Evolutionary conservation across 2,329 filamentous ascomycete genomes (phyloP), one percentile per base, ranked within the genome.

Genomic region (Metarhizium humberi): DNA sequence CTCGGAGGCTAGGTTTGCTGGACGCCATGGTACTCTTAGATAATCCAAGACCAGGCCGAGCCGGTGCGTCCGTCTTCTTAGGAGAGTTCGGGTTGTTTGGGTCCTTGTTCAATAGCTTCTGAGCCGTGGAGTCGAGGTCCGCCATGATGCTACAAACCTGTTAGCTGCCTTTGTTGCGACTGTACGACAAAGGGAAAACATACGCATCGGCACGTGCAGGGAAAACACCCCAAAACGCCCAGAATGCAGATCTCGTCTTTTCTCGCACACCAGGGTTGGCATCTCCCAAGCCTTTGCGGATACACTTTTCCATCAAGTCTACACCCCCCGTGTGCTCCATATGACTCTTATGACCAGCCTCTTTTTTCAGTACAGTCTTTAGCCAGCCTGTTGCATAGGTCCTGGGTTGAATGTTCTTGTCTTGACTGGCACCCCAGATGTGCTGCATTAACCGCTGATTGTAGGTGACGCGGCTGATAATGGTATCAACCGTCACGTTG

Each of bases 331-430:
- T 81, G 65, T 95, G 90, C 67, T 97, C 92, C 57, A 97, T 78
- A 45, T 90, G 85, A 59, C 76, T 81, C 72, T 91, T 95, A 71
- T 96, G 89, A 59, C 82, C 78, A 1, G 81, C 75, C 67, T 95
- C 88, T 63, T 90, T 89, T 61, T 80, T 85, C 43, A 99, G 73
- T 20, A 97, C 71, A 1, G 87, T 95, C 70, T 86, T 88, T 34
- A 97, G 73, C 94, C 94, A 99, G 7, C 81, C 85, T 2, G 87
- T 78, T 2, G 86, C 87, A 69, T 86, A 95, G 1, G 82, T 82
- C 58, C 94, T 84, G 16, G 92, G 87, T 65, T 94, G 88, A 2
- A 92, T 86, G 66, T 96, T 97, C 75, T 96, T 97, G 74, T 99
- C 92, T 67, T 95, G 87, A 59, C 82, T 87, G 29, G 92, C 92